Evolutionary conservation across 805 yeast genomes (phyloP).

Genomic region (Kodamaea jinghongensis): DNA sequence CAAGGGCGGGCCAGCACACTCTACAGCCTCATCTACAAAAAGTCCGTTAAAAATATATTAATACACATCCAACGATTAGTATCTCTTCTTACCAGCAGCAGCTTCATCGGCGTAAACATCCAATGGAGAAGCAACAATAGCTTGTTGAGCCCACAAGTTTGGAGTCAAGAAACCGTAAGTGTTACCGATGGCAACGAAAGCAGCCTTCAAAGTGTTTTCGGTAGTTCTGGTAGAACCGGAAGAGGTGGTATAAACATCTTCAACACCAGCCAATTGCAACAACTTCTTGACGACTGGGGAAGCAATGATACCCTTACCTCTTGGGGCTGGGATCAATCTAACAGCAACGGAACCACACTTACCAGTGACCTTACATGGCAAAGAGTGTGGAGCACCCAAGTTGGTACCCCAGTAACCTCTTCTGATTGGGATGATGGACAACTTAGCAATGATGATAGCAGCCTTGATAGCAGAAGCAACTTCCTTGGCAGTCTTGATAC

Average conservation of each 20-base stretch:
- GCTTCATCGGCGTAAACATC: slow-evolving; percentile 91
- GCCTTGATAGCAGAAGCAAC: slow-evolving; percentile 99
- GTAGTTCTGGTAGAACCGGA: slow-evolving; percentile 99
- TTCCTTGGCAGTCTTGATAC: slow-evolving; percentile 99
- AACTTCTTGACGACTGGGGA: slow-evolving; percentile 99
- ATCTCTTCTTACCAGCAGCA: slow-evolving; percentile 70
- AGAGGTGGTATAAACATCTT: slow-evolving; percentile 98
- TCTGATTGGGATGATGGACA: slow-evolving; percentile 98
- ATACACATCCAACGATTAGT: slow-evolving; percentile 38
- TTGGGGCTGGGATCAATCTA: slow-evolving; percentile 99
- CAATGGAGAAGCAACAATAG: slow-evolving; percentile 88
- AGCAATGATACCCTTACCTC: slow-evolving; percentile 99
- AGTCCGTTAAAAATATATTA: neutral
- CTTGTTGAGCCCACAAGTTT: slow-evolving; percentile 91
- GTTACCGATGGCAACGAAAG: slow-evolving; percentile 99
- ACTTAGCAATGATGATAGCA: slow-evolving; percentile 98
- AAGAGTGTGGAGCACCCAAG: slow-evolving; percentile 99
- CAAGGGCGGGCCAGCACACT: neutral
- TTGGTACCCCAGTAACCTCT: slow-evolving; percentile 99
- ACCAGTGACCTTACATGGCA: slow-evolving; percentile 97
- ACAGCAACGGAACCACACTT: slow-evolving; percentile 99
- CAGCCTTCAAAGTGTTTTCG: slow-evolving; percentile 99
- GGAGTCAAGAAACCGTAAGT: slow-evolving; percentile 99
- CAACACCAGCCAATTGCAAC: slow-evolving; percentile 99
- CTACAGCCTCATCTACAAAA: neutral